Conservation (phyloP, 192 early-diverging fungal genomes). For the Entomortierella parvispora region DNA sequence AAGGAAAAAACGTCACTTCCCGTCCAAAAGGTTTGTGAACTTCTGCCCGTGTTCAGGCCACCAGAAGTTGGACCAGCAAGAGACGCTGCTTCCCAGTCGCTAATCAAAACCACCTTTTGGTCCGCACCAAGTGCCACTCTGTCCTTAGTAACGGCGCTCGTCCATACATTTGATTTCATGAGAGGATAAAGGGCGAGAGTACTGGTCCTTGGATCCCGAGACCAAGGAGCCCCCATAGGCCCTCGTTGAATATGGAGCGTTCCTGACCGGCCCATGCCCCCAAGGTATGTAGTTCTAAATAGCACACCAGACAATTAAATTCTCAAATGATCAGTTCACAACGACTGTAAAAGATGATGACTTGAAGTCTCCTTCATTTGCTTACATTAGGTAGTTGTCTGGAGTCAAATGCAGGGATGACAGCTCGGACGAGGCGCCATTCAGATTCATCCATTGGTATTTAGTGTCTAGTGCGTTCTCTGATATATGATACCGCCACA, state of each 20-base stretch:
- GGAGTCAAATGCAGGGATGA: conserved; percentile 31
- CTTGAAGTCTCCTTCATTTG: neutral
- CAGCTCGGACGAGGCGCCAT: conserved; percentile 8
- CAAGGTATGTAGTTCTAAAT: conserved; percentile 32
- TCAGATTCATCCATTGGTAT: conserved; percentile 9
- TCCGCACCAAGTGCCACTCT: conserved; percentile 26
- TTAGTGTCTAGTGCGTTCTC: neutral
- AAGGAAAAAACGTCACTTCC: conserved; percentile 49
- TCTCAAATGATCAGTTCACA: no score
- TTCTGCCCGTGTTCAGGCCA: no score
- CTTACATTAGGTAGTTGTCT: conserved; percentile 30
- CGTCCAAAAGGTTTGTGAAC: conserved; percentile 14
- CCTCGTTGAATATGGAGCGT: conserved; percentile 9
- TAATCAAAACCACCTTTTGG: conserved; percentile 8
- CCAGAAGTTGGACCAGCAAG: no score
- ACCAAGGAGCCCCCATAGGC: neutral
- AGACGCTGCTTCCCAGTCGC: conserved; percentile 16
- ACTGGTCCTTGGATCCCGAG: neutral
- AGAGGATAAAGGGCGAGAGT: neutral
- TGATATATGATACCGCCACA: conserved; percentile 7
- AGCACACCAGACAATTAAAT: no score
- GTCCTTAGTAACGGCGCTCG: conserved; percentile 10
- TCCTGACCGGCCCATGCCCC: conserved; percentile 26
- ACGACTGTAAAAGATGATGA: neutral
- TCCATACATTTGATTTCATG: conserved; percentile 32